Evolutionary conservation across 2,329 filamentous ascomycete genomes (phyloP).

Genomic region (Penicillium sp.): DNA sequence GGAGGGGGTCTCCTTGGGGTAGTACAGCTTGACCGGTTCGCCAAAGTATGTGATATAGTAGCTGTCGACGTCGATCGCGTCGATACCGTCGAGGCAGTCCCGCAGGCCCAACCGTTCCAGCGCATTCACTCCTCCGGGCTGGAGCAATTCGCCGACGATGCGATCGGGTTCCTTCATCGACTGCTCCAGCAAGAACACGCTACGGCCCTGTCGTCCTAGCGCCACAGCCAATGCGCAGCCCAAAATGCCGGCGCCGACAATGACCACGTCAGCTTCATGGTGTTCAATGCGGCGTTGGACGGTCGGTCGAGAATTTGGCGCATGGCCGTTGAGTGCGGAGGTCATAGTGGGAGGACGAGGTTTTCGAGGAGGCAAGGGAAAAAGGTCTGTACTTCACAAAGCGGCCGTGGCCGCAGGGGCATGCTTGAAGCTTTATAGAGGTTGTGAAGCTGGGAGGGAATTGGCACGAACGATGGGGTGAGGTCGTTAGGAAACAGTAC

Average conservation of each 20-base stretch:
- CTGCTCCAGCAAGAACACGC: constrained; percentile 84
- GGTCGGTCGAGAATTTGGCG: constrained; percentile 29
- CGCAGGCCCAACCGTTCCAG: constrained; percentile 77
- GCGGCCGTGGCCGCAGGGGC: constrained; percentile 21
- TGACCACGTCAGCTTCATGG: constrained; percentile 77
- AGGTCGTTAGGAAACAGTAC: constrained; percentile 2
- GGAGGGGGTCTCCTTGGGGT: constrained; percentile 64
- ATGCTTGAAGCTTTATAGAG: constrained; percentile 30
- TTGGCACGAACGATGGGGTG: constrained; percentile 4
- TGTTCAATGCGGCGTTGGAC: constrained; percentile 57
- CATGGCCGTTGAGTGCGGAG: constrained; percentile 30
- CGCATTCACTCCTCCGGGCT: constrained; percentile 85
- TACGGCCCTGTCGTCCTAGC: constrained; percentile 84
- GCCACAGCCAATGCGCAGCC: constrained; percentile 85
- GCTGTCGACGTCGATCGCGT: constrained; percentile 78
- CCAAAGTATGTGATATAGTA: constrained; percentile 87
- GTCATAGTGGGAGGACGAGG: constrained; percentile 31
- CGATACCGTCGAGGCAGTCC: constrained; percentile 85
- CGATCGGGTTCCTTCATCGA: constrained; percentile 91
- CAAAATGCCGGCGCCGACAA: constrained; percentile 88
- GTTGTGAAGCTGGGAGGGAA: background rate
- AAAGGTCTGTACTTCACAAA: constrained; percentile 17
- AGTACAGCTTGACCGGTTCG: constrained; percentile 73
- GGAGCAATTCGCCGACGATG: constrained; percentile 92
- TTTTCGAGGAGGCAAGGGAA: constrained; percentile 7